Evolutionary conservation across 2,329 filamentous ascomycete species (phyloP).

Genomic region (Microcera coccophila): DNA sequence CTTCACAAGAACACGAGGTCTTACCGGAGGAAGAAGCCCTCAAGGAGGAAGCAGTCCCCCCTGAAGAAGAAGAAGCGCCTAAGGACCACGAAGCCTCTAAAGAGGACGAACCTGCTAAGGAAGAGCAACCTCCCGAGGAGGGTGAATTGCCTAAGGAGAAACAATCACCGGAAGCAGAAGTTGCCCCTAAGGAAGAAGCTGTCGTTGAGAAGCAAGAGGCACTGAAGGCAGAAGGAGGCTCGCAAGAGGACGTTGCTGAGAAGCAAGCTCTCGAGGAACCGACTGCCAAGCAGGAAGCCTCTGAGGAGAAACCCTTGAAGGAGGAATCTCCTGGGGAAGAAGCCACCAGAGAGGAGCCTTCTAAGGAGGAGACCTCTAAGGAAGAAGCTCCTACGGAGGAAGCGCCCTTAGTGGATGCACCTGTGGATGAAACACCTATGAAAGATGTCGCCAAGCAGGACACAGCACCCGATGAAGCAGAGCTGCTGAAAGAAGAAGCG

Average conservation of each 20-base stretch:
- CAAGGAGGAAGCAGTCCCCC: constrained; percentile 12
- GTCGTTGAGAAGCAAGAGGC: too few species aligned
- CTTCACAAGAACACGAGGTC: neutral
- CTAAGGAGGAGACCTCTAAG: neutral
- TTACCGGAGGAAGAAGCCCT: neutral
- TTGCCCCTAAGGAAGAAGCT: too few species aligned
- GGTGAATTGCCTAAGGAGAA: too few species aligned
- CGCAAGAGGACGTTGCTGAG: too few species aligned
- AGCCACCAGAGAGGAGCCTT: neutral
- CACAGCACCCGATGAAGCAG: neutral
- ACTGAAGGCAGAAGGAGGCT: too few species aligned
- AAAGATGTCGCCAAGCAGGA: constrained; percentile 1
- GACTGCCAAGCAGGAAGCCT: constrained; percentile 1
- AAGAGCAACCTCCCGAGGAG: constrained; percentile 6
- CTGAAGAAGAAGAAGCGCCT: constrained; percentile 6
- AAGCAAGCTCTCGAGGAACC: constrained; percentile 1
- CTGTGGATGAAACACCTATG: constrained; percentile 4
- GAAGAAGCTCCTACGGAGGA: constrained; percentile 3
- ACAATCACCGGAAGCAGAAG: too few species aligned
- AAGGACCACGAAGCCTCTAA: too few species aligned
- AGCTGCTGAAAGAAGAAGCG: neutral
- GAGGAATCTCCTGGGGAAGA: constrained; percentile 4
- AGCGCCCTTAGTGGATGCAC: neutral
- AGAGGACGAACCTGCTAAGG: constrained; percentile 4
- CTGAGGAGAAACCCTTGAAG: constrained; percentile 1